Evolutionary conservation across 805 yeast species (phyloP), one percentile per base, ranked within the genome.

Genomic region (Metschnikowia cerradonensis): DNA sequence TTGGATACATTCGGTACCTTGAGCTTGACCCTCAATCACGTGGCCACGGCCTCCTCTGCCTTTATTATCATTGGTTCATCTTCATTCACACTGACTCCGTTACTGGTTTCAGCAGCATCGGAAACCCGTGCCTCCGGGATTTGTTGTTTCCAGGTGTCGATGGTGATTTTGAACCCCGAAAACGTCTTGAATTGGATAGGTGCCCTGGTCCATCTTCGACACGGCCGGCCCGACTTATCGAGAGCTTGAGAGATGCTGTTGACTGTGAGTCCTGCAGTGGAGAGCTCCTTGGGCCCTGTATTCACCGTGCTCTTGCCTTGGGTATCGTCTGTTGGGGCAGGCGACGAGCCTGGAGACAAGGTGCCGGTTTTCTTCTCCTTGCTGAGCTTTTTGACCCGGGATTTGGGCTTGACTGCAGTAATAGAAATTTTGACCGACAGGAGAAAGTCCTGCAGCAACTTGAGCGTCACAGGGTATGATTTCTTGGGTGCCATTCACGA

Each of bases 221-320:
- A 51, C 30, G 74, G 73, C 44, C 54, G 62, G 6, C 76, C 76
- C 11, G 70, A 61, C 47, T 65, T 68, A 52, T 72, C 76, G 43
- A 73, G 62, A 0, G 59, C 51, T 47, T 64, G 68, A 13, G 53
- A 54, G 14, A 68, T 63, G 45, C 66, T 60, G 49, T 70, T 70
- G 68, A 72, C 66, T 3, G 73, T 63, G 45, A 72, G 62, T 0
- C 77, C 76, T 0, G 76, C 67, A 0, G 76, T 70, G n/a, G 74
- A 67, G 50, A 65, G 55, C 47, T 71, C 76, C 54, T 72, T 72
- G 37, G 68, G 60, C 2, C 75, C 76, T 5, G 72, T 65, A 49
- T 63, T 57, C 17, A 53, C 50, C 13, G 53, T 50, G 11, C 49
- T 47, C 14, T 53, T 55, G 30, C 48, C 54, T 8, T 54, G 55